Base-by-base conservation (phyloP, 768 basidiomycete genomes). In the Mycena alexandri region DNA sequence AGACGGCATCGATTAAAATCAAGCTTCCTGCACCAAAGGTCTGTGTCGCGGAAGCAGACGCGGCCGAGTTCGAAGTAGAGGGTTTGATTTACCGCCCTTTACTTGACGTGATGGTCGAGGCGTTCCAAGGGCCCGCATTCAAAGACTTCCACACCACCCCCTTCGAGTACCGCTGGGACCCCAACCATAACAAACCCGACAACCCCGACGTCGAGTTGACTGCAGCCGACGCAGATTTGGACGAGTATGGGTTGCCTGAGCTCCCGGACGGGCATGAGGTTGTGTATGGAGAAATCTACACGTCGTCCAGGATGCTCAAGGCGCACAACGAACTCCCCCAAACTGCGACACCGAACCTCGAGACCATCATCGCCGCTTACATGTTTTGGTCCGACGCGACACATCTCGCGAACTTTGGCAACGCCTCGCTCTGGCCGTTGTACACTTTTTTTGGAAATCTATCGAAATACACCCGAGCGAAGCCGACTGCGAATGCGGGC, bases 361-460 rank as follows among this genome's bases (percentile, higher is more conserved):
- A 74, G 42, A 69, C 63, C 3, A 67, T 71, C 16, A 67, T 76
- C 21, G 72, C 67, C 2, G 66, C 73, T 0, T 54, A 74, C 25
- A 76, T 78, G 77, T 70, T 75, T 22, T 78, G 73, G 70, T 77
- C 76, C 0, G 78, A 79, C 56, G 55, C 72, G 0, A 79, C 78
- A 4, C 72, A 75, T 44, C 70, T 78, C 10, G 60, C 74, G 0
- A 59, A 51, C 5, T 78, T 78, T 46, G 77, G 77, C 5, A 61
- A 43, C 33, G 75, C 72, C 0, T 67, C 71, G 0, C 63, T 78
- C 0, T 82, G 79, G 81, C 80, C 80, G 81, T 79, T n/a, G n/a
- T n/a, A n/a, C n/a, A n/a, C n/a, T n/a, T n/a, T n/a, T n/a, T n/a
- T n/a, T n/a, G n/a, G n/a, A 0, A 76, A 76, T 42, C 63, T 72